Base-by-base conservation (phyloP, 2,329 filamentous ascomycete genomes). In the Cercospora sojina region DNA sequence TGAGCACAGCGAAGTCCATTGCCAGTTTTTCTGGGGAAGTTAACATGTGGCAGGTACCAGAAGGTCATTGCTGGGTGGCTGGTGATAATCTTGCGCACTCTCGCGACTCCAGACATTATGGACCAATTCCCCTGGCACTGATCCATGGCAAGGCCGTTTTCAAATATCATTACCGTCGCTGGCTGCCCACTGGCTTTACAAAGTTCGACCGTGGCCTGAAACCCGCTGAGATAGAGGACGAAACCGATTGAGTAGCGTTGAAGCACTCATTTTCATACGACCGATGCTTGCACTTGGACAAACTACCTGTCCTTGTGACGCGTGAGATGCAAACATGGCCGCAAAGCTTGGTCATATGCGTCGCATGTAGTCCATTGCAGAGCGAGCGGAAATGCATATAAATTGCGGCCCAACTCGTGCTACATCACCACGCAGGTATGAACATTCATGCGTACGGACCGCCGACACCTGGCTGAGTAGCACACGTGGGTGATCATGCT, bases 11-110 rank as follows among this genome's bases (percentile, higher is more conserved):
- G 13, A 43, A n/a, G 10, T 3, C 10, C 31, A 43, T 43, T 7
- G 29, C 16, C 16, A n/a, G 32, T 25, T n/a, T n/a, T 49, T 31
- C 64, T 70, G 53, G 70, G 25, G 43, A 31, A n/a, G 23, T 9
- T 53, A 53, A 53, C 47, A n/a, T 53, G 7, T 53, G 13, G 58
- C 74, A 96, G 91, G 88, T 99, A 16, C 95, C 95, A 0, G 84
- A 91, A 75, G 95, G 95, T 1, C 95, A 99, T 82, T 96, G 93
- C 74, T 98, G 92, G 87, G 82, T 97, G 6, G 87, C 88, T 2
- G 95, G 95, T 2, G 95, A 99, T 79, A 98, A 98, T 78, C 76
- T 97, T 68, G 84, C 87, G 3, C 90, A 87, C 74, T 97, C 93
- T 25, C 83, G 92, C 70, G 95, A 99, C 81, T 97, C 93, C 51